Evolutionary conservation across 2,329 filamentous ascomycete species (phyloP).

Genomic region (Botryotinia narcissicola): DNA sequence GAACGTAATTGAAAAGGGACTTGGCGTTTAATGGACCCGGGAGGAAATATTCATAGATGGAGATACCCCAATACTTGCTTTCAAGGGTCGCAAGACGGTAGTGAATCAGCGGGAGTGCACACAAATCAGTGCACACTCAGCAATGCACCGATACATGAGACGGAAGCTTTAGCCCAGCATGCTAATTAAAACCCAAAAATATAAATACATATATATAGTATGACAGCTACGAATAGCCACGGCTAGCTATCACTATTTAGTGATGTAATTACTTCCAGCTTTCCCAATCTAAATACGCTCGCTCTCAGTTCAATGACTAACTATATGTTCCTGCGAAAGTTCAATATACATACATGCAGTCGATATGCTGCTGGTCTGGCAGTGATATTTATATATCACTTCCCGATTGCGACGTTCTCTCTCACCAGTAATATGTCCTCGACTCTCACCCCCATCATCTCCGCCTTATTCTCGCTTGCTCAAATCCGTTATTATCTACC

Average conservation of each 20-base stretch:
- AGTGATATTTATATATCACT: not conserved
- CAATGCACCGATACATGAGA: not conserved
- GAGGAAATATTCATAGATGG: slow-evolving; percentile 7
- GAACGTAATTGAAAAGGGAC: not conserved
- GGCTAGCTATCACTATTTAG: not conserved
- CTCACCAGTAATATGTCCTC: not conserved
- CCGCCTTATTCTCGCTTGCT: not conserved
- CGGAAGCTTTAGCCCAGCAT: not conserved
- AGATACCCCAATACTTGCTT: slow-evolving; percentile 20
- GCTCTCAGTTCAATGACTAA: not conserved
- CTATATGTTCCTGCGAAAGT: not conserved
- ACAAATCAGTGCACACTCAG: not conserved
- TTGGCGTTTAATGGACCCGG: slow-evolving; percentile 6
- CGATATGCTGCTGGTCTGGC: not conserved
- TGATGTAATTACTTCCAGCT: not conserved
- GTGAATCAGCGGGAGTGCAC: not conserved
- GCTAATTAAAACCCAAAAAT: not conserved
- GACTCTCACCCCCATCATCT: not conserved
- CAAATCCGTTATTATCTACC: not conserved
- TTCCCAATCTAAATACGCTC: slow-evolving; percentile 10
- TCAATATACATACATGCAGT: not conserved
- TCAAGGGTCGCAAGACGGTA: not conserved
- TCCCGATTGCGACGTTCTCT: not conserved
- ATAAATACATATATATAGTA: not conserved
- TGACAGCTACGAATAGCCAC: not conserved